Conservation (phyloP, 2,329 filamentous ascomycete species). For the Sarocladium kiliense region DNA sequence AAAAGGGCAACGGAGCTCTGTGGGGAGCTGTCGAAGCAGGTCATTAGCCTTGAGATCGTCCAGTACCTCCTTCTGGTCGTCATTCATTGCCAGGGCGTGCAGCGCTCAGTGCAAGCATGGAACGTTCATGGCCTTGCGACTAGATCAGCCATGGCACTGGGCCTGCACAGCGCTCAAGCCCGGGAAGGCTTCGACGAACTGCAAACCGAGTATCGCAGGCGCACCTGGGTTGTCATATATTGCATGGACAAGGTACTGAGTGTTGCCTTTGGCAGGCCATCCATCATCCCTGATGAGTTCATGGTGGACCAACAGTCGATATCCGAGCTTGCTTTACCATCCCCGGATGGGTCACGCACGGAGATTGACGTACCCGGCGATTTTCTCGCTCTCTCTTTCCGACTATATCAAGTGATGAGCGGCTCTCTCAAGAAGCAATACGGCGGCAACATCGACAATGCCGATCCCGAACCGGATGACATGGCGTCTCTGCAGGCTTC, state of each 20-base stretch:
- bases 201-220: slow-evolving; percentile 40
- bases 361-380: slow-evolving; percentile 20
- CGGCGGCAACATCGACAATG: slow-evolving; percentile 32
- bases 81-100: slow-evolving; percentile 49
- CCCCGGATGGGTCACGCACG: slow-evolving; percentile 33
- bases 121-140: slow-evolving; percentile 47
- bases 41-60: slow-evolving; percentile 41
- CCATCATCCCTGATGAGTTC: slow-evolving; percentile 13
- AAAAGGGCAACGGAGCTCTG: slow-evolving; percentile 37
- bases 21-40: slow-evolving; percentile 31
- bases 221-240: slow-evolving; percentile 34
- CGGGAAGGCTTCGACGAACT: slow-evolving; percentile 27
- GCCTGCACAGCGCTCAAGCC: slow-evolving; percentile 40
- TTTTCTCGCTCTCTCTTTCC: slow-evolving; percentile 7
- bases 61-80: slow-evolving; percentile 43
- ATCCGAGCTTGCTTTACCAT: slow-evolving; percentile 18
- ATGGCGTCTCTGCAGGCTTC: slow-evolving; percentile 25
- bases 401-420: slow-evolving; percentile 1
- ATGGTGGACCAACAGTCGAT: neutral
- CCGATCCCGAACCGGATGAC: slow-evolving; percentile 18
- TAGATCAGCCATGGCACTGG: slow-evolving; percentile 44
- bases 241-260: slow-evolving; percentile 32
- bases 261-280: slow-evolving; percentile 46
- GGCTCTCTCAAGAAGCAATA: neutral
- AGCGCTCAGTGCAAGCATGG: slow-evolving; percentile 49